These are phyloP conservation scores for Raffaelea deltoideospora DNA, from an alignment of 2,329 filamentous ascomycete genomes.

Conservation along the genomic window DNA sequence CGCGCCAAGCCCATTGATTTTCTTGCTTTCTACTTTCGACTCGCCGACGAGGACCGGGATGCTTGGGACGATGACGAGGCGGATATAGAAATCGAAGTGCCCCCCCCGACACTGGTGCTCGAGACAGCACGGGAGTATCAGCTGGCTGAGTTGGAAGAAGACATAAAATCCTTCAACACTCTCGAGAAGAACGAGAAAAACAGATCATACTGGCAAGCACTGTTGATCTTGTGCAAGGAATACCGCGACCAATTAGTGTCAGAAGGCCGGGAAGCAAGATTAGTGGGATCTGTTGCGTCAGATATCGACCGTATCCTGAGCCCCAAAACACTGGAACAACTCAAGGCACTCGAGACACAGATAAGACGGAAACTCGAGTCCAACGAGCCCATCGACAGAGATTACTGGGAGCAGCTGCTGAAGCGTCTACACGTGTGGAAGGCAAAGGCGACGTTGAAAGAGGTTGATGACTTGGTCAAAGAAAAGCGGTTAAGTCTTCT, in stretches of 20 bases:
- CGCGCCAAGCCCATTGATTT: slow-evolving; percentile 88
- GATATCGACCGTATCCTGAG: slow-evolving; percentile 80
- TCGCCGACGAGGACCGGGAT: slow-evolving; percentile 73
- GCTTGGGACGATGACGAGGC: slow-evolving; percentile 72
- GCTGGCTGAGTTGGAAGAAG: slow-evolving; percentile 62
- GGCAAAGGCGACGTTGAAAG: slow-evolving; percentile 69
- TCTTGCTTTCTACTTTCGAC: slow-evolving; percentile 77
- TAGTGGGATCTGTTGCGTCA: slow-evolving; percentile 66
- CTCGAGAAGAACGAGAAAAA: slow-evolving; percentile 69
- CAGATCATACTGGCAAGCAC: slow-evolving; percentile 81
- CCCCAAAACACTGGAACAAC: slow-evolving; percentile 72
- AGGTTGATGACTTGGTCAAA: slow-evolving; percentile 62
- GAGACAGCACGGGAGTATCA: slow-evolving; percentile 50
- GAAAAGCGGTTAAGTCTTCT: slow-evolving; percentile 52
- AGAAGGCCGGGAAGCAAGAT: slow-evolving; percentile 40
- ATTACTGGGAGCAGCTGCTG: slow-evolving; percentile 93
- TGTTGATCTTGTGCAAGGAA: slow-evolving; percentile 58
- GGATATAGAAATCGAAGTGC: slow-evolving; percentile 58
- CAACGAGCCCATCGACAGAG: slow-evolving; percentile 83
- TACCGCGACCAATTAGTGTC: neutral
- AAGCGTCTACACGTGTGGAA: slow-evolving; percentile 80
- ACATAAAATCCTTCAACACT: slow-evolving; percentile 65
- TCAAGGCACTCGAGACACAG: slow-evolving; percentile 76
- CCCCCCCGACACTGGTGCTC: slow-evolving; percentile 69
- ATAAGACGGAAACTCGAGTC: slow-evolving; percentile 75